Percentiles rank a stretch among this genome's conserved stretches.
These are phyloP conservation scores for Herpetomonas tarakana DNA, from an alignment of 208 protist genomes.

Conservation along the genomic window DNA sequence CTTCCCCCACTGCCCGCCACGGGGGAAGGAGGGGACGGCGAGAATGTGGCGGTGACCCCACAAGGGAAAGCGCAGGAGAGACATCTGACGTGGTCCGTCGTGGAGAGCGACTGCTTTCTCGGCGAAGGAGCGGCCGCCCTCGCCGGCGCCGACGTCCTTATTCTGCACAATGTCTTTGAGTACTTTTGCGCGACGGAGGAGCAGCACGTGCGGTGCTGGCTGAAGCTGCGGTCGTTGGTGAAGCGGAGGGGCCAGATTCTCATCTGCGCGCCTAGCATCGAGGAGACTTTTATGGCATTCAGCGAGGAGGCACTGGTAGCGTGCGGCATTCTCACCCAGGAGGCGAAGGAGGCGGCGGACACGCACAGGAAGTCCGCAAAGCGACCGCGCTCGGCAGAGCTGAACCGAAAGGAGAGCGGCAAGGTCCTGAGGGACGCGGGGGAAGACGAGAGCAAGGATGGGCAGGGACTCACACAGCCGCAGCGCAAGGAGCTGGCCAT, in stretches of 20 bases:
- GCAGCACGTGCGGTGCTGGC: constrained; percentile 64
- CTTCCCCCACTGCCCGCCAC: not conserved
- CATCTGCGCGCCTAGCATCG: constrained; percentile 54
- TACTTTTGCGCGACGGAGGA: constrained; percentile 53
- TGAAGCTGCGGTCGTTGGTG: constrained; percentile 48
- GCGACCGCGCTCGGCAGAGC: too few relatives aligned
- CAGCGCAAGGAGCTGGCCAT: constrained; percentile 3
- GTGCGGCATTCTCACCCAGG: not conserved
- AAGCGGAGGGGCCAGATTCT: constrained; percentile 44
- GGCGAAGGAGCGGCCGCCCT: constrained; percentile 40
- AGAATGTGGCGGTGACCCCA: constrained; percentile 7
- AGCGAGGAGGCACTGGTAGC: constrained; percentile 11
- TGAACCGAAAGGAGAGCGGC: too few relatives aligned
- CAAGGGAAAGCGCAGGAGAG: constrained; percentile 3
- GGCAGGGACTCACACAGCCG: not conserved
- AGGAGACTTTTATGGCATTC: constrained; percentile 46
- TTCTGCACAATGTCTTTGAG: constrained; percentile 90
- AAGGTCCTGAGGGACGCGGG: too few relatives aligned
- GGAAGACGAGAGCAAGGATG: not conserved
- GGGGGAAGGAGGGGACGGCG: not conserved
- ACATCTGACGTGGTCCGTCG: constrained; percentile 10
- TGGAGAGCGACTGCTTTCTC: constrained; percentile 66
- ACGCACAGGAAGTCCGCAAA: not conserved
- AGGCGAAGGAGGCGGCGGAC: not conserved
- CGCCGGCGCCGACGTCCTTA: constrained; percentile 42